phyloP scores from a whole-genome alignment of 2,329 filamentous ascomycete species.

The Hypoxylon sp. region DNA sequence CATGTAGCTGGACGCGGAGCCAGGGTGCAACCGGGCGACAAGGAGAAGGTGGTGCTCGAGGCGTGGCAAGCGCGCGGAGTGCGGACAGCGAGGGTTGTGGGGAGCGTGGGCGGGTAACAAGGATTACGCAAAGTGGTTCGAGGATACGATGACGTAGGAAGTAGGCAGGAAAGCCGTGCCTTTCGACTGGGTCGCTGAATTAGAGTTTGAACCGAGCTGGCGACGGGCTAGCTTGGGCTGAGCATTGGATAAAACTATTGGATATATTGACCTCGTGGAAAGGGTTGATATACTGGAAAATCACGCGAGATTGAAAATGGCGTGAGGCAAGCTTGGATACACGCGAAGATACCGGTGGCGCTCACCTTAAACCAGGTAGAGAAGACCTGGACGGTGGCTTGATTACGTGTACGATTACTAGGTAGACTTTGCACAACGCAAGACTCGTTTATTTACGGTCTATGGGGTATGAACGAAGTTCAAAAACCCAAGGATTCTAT shows the following conservation, averaged over 20 bases:
- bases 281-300: background rate
- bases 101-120: conserved; percentile 61
- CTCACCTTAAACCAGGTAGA: background rate
- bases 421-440: conserved; percentile 17
- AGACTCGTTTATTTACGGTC: conserved; percentile 41
- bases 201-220: conserved; percentile 1
- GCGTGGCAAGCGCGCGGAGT: conserved; percentile 59
- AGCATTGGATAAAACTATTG: background rate
- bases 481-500: conserved; percentile 29
- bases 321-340: background rate
- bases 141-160: conserved; percentile 55
- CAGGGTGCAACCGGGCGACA: conserved; percentile 52
- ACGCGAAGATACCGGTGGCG: background rate
- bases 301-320: background rate
- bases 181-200: conserved; percentile 32
- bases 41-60: conserved; percentile 60
- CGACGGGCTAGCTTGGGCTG: background rate
- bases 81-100: conserved; percentile 54
- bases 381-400: background rate
- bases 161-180: conserved; percentile 31
- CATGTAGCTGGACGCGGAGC: conserved; percentile 60
- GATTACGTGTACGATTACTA: background rate
- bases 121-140: conserved; percentile 61
- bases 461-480: conserved; percentile 40
- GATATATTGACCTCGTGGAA: background rate